Evolutionary conservation across 2,329 filamentous ascomycete species (phyloP).

Genomic region (Colletotrichum kahawae): DNA sequence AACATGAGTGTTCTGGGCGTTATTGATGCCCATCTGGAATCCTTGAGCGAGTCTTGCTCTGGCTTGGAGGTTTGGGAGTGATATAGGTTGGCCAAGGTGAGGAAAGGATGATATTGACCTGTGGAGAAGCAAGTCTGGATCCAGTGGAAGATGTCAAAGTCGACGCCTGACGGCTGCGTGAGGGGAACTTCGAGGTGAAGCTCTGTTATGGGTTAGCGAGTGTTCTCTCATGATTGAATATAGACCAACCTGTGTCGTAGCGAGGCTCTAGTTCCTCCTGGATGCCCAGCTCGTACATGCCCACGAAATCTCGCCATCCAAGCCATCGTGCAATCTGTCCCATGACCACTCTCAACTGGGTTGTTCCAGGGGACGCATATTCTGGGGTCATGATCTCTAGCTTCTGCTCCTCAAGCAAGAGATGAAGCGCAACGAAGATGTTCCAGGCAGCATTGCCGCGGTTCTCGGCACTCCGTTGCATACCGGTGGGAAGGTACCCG

Average conservation of each 20-base stretch:
- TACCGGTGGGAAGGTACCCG: slow-evolving; percentile 71
- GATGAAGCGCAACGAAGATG: slow-evolving; percentile 78
- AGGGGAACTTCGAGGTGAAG: slow-evolving; percentile 27
- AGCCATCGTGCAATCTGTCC: slow-evolving; percentile 86
- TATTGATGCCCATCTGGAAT: slow-evolving; percentile 48
- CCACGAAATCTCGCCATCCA: slow-evolving; percentile 63
- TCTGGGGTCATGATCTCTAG: slow-evolving; percentile 66
- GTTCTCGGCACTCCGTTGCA: slow-evolving; percentile 55
- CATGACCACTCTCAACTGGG: slow-evolving; percentile 72
- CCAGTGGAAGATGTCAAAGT: slow-evolving; percentile 54
- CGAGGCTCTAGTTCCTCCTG: slow-evolving; percentile 49
- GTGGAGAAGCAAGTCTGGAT: slow-evolving; percentile 52
- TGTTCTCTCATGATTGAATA: too few species aligned
- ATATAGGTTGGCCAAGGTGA: slow-evolving; percentile 51
- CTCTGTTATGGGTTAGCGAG: slow-evolving; percentile 30
- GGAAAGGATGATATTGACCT: slow-evolving; percentile 39
- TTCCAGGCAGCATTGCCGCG: slow-evolving; percentile 68
- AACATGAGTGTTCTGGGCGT: slow-evolving; percentile 75
- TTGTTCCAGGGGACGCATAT: slow-evolving; percentile 46
- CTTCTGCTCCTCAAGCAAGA: slow-evolving; percentile 90
- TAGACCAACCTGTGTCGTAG: slow-evolving; percentile 43
- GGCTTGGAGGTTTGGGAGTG: slow-evolving; percentile 40
- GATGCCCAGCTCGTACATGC: slow-evolving; percentile 57
- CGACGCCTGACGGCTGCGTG: slow-evolving; percentile 33
- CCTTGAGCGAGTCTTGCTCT: slow-evolving; percentile 38